Base-by-base conservation (phyloP, 345 rosid genomes). In the Gossypium thurberi region DNA sequence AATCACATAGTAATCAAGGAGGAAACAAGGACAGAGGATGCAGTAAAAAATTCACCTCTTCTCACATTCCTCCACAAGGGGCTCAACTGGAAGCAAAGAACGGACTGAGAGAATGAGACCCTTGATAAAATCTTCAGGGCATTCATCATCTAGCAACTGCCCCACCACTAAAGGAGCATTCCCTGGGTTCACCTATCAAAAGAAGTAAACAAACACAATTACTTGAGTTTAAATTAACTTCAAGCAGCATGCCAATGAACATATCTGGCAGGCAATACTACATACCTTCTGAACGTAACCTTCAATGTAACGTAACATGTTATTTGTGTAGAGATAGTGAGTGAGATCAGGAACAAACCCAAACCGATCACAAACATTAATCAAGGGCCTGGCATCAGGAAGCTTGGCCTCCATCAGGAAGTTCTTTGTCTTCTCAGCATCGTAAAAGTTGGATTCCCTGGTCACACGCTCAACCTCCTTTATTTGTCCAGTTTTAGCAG, bases 401-500 rank as follows among this genome's bases (percentile, higher is more conserved):
- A 96, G 98, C 81, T 96, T 91, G 77, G 97, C 94, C 85, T 96
- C 98, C 99, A 92, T 96, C 76, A 96, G 81, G 76, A 96, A 96
- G 85, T 93, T 96, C 82, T 93, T 96, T 0, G 97, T 87, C 91
- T 96, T 96, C 80, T 93, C 97, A 71, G 99, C 84, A 71, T 96
- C 98, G 79, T 91, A 96, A 74, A 91, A 93, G 68, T 90, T 93
- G 37, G 99, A 93, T 75, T 96, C 99, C 76, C 99, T 89, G 53
- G 98, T 92, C 69, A 96, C 99, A 21, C 98, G 99, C 85, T 96
- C 99, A 69, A 96, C 99, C 86, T 96, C 99, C 83, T 96, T 96
- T 79, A 96, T 86, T 77, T 96, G 92, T 61, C 96, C 87, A 63
- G 97, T 96, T 82, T 91, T 96, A 25, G 99, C 96, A 74, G 98